Conservation (phyloP, 1,284 basidiomycete genomes). For the Cutaneotrichosporon sp. region DNA sequence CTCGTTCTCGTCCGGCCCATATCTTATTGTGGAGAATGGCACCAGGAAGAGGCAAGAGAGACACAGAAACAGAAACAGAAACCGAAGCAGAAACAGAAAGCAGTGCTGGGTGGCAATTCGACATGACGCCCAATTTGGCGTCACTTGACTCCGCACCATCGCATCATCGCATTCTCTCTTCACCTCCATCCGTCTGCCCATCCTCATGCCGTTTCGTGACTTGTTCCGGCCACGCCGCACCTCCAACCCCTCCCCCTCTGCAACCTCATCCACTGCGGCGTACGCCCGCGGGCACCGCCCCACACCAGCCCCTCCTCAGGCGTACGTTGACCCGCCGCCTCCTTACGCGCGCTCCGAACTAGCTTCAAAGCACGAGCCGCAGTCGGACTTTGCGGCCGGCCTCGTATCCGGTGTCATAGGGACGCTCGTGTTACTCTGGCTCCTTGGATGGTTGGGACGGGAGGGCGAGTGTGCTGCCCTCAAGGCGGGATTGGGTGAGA, state of each 20-base stretch:
- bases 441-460: neutral
- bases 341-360: neutral
- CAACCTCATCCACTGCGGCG: neutral
- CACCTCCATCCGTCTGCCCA: too few species aligned
- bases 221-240: neutral
- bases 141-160: too few species aligned
- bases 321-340: neutral
- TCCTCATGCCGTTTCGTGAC: neutral
- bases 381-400: neutral
- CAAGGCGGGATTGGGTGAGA: neutral
- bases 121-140: too few species aligned
- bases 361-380: neutral
- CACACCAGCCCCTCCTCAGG: neutral
- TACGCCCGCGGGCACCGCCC: neutral
- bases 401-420: neutral
- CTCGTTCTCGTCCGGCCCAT: too few species aligned
- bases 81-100: too few species aligned
- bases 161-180: too few species aligned
- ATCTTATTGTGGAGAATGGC: too few species aligned
- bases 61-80: too few species aligned
- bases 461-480: neutral
- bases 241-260: neutral
- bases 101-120: too few species aligned
- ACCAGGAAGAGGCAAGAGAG: too few species aligned
- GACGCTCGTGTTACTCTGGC: neutral